Evolutionary conservation across 2,329 filamentous ascomycete species (phyloP).

Genomic region (Xylaria sp.): DNA sequence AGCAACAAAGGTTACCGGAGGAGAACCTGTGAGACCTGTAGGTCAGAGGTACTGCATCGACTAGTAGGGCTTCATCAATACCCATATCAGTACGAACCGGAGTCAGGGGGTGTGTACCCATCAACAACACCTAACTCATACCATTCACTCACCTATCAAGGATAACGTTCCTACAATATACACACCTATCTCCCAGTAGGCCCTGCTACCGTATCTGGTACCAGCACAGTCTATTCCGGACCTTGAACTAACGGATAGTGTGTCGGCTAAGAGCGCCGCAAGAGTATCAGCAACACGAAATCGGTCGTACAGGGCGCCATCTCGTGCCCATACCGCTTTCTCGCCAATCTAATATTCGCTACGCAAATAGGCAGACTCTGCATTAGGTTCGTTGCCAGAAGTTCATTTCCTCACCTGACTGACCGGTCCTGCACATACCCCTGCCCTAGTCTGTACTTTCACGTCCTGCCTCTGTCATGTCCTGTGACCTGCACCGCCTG

Average conservation of each 20-base stretch:
- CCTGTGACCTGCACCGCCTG: conserved; percentile 38
- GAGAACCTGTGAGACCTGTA: conserved; percentile 38
- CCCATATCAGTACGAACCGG: conserved; percentile 22
- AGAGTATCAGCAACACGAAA: conserved; percentile 17
- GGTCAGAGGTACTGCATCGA: conserved; percentile 37
- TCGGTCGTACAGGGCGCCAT: conserved; percentile 21
- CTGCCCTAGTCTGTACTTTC: conserved; percentile 29
- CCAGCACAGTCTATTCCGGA: conserved; percentile 20
- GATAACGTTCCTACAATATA: conserved; percentile 24
- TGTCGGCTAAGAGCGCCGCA: conserved; percentile 24
- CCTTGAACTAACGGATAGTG: conserved; percentile 18
- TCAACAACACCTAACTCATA: conserved; percentile 36
- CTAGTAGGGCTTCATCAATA: conserved; percentile 32
- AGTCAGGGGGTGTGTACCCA: conserved; percentile 40
- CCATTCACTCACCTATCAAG: conserved; percentile 18
- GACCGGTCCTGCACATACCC: conserved; percentile 43
- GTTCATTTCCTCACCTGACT: conserved; percentile 44
- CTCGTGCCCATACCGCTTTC: conserved; percentile 9
- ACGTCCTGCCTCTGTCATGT: conserved; percentile 30
- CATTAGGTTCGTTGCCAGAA: conserved; percentile 43
- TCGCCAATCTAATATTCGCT: conserved; percentile 19
- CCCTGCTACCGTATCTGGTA: conserved; percentile 20
- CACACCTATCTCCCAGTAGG: conserved; percentile 25
- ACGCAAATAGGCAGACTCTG: conserved; percentile 26
- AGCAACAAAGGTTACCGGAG: conserved; percentile 42